Base-by-base conservation (phyloP, 805 yeast species). In the Tetrapisispora fleetii region DNA sequence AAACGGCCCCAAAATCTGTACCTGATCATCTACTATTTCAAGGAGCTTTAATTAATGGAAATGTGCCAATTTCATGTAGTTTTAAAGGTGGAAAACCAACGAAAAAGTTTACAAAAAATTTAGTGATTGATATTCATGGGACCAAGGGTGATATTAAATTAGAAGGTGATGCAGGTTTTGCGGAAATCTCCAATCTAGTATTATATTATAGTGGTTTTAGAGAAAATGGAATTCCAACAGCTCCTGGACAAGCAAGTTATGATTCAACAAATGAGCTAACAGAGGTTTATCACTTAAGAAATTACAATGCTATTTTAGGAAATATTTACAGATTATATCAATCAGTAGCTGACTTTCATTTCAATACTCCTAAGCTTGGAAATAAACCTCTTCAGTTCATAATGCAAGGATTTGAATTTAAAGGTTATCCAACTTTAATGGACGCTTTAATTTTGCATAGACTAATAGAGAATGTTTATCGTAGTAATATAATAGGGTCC, bases 151-250 rank as follows among this genome's bases (percentile, higher is more conserved):
- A 63, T 53, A 47, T 61, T 18, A 63, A 61, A 47, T 50, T 63
- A 18, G 67, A 63, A 49, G 67, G 67, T 40, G 65, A 63, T 46
- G 67, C 65, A 8, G 67, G 67, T n/a, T 63, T 63, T 47, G 63
- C 64, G 1, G 65, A 61, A 44, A 59, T 63, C 13, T 60, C 67
- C 7, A 63, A 61, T 45, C 48, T 63, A 11, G 65, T 61, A 1
- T 48, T 63, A 35, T 63, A 61, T 49, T 63, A 60, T 47, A 59
- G 61, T 48, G 67, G 67, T 40, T 48, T 50, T 9, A 57, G 57
- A 36, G 50, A 53, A 18, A 50, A 57, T 39, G 62, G 54, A n/a
- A 17, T 40, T 10, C 51, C 52, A 30, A 17, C 33, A 36, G 49
- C 53, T 35, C 37, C 37, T 11, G 51, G 48, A 10, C 45, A 47